A percentile compares a stretch with the other conserved stretches of the same genome.
phyloP scores from a whole-genome alignment of 2,329 filamentous ascomycete species.

The Pseudocercospora eumusae region DNA sequence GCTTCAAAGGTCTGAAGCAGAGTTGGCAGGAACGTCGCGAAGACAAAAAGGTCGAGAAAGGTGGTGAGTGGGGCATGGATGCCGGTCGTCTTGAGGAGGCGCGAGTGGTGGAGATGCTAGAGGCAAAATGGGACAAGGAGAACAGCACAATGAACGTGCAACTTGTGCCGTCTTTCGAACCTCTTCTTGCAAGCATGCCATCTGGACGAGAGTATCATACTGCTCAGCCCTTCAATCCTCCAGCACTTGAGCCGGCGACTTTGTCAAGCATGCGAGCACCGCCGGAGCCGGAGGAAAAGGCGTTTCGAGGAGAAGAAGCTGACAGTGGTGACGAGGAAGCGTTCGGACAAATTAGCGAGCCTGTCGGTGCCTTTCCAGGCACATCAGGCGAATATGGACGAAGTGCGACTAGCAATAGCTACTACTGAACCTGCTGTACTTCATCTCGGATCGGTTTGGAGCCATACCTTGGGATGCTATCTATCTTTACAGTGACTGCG shows the following conservation, averaged over 20 bases:
- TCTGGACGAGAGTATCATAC: conserved; percentile 84
- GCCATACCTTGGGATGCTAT: too few species aligned
- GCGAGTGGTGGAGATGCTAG: conserved; percentile 80
- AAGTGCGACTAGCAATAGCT: conserved; percentile 36
- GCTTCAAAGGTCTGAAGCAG: conserved; percentile 67
- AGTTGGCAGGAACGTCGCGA: conserved; percentile 76
- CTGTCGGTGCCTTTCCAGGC: conserved; percentile 57
- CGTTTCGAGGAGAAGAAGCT: conserved; percentile 49
- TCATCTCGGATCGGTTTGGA: too few species aligned
- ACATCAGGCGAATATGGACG: conserved; percentile 39
- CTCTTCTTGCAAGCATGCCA: conserved; percentile 76
- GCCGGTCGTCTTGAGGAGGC: conserved; percentile 82
- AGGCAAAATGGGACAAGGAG: conserved; percentile 85
- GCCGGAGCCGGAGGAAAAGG: conserved; percentile 51
- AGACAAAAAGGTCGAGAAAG: conserved; percentile 75
- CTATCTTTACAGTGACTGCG: too few species aligned
- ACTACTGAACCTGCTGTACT: conserved; percentile 25
- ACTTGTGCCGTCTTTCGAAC: conserved; percentile 67
- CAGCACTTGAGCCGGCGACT: conserved; percentile 63
- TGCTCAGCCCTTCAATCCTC: conserved; percentile 67
- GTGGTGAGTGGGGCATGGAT: conserved; percentile 73
- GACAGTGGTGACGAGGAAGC: conserved; percentile 45
- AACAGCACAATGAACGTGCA: conserved; percentile 94
- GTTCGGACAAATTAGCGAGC: conserved; percentile 33
- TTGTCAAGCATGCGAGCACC: conserved; percentile 62